Evolutionary conservation across 1,284 basidiomycete genomes (phyloP), one percentile per base, ranked within the genome.

Genomic region (Melampsora larici-populina): DNA sequence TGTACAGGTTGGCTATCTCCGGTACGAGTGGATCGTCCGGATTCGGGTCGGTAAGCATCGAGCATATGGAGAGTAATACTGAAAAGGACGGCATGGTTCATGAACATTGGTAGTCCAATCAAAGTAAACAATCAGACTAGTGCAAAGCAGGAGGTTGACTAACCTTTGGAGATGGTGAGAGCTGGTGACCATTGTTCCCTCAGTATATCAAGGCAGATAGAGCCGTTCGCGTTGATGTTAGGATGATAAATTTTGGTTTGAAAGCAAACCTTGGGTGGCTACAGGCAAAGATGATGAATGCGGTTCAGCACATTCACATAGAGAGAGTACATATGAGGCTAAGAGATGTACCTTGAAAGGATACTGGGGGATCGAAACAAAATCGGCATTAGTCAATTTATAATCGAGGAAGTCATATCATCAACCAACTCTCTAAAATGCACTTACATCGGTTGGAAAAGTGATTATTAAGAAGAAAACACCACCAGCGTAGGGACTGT

Each of bases 201-300:
- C 84, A 97, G 87, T 84, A 97, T 97, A 85, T 97, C 97, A 82
- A 99, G 87, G 86, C 97, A 99, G 86, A 99, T 99, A 81, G 93
- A 95, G 68, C 97, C 97, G 83, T 97, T 95, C 81, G 92, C 91
- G 85, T 97, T 97, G 92, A 97, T 95, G 87, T 96, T 96, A 68
- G 93, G 92, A 85, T 96, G 94, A 82, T 86, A 86, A 84, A 88
- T 87, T 84, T 89, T 97, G 84, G 96, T 99, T 82, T 93, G 94
- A 87, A 99, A 99, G 86, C 91, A 92, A 85, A 99, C 94, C 89
- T 98, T 98, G 85, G 97, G 97, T 58, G 97, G 96, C 88, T 78
- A 49, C 17, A 31, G 66, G 66, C 6, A 43, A 18, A 55, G 21
- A 58, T 58, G 49, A 21, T 24, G 9, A 26, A 17, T 15, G 26